Conservation (phyloP, 2,329 filamentous ascomycete genomes). For the Fusarium xylarioides region DNA sequence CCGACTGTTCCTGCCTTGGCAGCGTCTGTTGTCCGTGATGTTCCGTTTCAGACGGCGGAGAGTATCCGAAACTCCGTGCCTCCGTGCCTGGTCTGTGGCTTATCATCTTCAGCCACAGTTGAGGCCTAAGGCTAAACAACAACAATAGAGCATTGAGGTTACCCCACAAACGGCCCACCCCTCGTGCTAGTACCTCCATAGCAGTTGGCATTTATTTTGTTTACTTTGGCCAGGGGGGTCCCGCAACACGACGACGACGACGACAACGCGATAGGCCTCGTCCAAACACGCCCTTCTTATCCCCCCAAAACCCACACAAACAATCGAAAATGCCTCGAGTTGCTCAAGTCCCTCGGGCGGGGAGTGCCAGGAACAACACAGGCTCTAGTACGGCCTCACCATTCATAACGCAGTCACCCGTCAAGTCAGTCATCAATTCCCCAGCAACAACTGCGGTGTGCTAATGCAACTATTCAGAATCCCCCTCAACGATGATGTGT, state of each 20-base stretch:
- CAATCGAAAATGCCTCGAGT: constrained; percentile 64
- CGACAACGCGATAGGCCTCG: constrained; percentile 41
- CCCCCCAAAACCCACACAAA: constrained; percentile 27
- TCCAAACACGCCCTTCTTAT: constrained; percentile 30
- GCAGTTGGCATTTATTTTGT: constrained; percentile 42
- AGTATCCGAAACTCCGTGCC: not conserved
- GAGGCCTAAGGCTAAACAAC: constrained; percentile 30
- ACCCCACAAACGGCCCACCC: constrained; percentile 25
- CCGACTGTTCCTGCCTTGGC: constrained; percentile 10
- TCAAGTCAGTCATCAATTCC: constrained; percentile 57
- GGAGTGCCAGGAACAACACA: constrained; percentile 57
- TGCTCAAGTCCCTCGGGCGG: constrained; percentile 62
- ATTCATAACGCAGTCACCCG: constrained; percentile 65
- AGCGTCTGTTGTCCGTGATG: not conserved
- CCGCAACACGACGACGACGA: constrained; percentile 42
- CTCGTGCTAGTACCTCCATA: not conserved
- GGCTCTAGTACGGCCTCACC: constrained; percentile 60
- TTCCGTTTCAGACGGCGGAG: constrained; percentile 31
- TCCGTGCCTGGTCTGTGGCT: not conserved
- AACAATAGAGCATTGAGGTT: not conserved
- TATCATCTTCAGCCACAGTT: constrained; percentile 15
- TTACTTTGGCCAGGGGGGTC: constrained; percentile 42
- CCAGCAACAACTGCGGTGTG: constrained; percentile 7
- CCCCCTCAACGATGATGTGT: constrained; percentile 93
- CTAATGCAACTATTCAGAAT: constrained; percentile 66